These are phyloP conservation scores for Tephrocybe sp. DNA, from an alignment of 768 basidiomycete species.

Conservation along the genomic window DNA sequence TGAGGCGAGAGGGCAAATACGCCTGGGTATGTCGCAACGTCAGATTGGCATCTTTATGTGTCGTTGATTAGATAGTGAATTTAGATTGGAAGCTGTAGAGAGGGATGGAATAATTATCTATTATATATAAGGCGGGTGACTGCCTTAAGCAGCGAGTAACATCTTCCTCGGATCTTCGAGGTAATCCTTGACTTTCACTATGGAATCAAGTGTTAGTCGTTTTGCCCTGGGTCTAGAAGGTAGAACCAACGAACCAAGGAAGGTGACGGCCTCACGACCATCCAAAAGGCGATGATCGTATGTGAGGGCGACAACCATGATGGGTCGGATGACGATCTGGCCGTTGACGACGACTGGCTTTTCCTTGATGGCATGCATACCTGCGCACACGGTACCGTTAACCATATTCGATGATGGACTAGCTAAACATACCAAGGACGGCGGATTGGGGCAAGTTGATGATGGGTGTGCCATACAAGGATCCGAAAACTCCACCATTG, in stretches of 20 bases:
- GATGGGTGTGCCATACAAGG: slow-evolving; percentile 96
- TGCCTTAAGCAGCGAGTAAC: slow-evolving; percentile 55
- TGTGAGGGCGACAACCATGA: slow-evolving; percentile 92
- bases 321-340: slow-evolving; percentile 93
- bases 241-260: slow-evolving; percentile 72
- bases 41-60: no score
- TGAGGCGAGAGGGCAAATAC: no score
- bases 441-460: slow-evolving; percentile 96
- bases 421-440: slow-evolving; percentile 63
- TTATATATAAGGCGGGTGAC: neutral
- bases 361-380: slow-evolving; percentile 96
- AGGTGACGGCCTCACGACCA: slow-evolving; percentile 93
- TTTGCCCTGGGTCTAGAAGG: neutral
- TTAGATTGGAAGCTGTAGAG: slow-evolving; percentile 3
- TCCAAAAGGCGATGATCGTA: slow-evolving; percentile 97
- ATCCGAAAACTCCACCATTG: slow-evolving; percentile 98
- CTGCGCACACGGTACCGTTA: slow-evolving; percentile 27
- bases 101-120: slow-evolving; percentile 7
- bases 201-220: neutral
- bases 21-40: no score
- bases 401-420: neutral
- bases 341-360: slow-evolving; percentile 88
- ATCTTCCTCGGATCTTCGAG: slow-evolving; percentile 94
- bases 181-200: slow-evolving; percentile 91
- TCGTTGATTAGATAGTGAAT: slow-evolving; percentile 1